Percentiles rank a stretch among this genome's conserved stretches.
Evolutionary conservation across 495 filamentous ascomycete species (phyloP).

Genomic region (Annulohypoxylon moriforme): DNA sequence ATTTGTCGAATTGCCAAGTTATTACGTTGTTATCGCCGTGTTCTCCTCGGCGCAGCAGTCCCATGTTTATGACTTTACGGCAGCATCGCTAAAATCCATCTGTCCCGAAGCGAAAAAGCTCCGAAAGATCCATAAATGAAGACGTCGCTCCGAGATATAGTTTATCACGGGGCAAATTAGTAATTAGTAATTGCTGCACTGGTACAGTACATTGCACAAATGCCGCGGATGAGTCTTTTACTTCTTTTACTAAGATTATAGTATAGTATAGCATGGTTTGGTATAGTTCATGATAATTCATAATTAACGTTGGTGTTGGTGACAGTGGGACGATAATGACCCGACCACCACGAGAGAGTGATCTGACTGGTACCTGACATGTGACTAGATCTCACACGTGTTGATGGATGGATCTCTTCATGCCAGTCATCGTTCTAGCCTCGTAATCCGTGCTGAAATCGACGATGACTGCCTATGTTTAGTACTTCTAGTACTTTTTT

Average conservation of each 20-base stretch:
- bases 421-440: conserved; percentile 32
- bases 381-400: conserved; percentile 41
- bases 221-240: conserved; percentile 6
- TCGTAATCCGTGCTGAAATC: conserved; percentile 8
- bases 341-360: conserved; percentile 45
- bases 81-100: conserved; percentile 21
- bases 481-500: neutral
- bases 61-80: neutral
- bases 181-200: conserved; percentile 17
- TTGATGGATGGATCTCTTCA: conserved; percentile 19
- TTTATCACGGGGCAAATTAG: conserved; percentile 15
- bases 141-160: conserved; percentile 24
- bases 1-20: neutral
- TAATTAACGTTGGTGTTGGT: conserved; percentile 22
- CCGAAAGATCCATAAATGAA: conserved; percentile 4
- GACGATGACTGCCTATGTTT: conserved; percentile 4
- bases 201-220: neutral
- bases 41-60: neutral
- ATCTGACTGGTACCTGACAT: conserved; percentile 44
- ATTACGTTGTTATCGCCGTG: conserved; percentile 6
- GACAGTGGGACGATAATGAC: conserved; percentile 40
- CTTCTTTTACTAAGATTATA: neutral
- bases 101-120: conserved; percentile 8
- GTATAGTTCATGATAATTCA: conserved; percentile 13
- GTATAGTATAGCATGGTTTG: neutral